Percentiles rank a stretch among this genome's conserved stretches.
These are phyloP conservation scores for Candida sp. DNA, from an alignment of 1,139 yeast genomes.

Conservation along the genomic window DNA sequence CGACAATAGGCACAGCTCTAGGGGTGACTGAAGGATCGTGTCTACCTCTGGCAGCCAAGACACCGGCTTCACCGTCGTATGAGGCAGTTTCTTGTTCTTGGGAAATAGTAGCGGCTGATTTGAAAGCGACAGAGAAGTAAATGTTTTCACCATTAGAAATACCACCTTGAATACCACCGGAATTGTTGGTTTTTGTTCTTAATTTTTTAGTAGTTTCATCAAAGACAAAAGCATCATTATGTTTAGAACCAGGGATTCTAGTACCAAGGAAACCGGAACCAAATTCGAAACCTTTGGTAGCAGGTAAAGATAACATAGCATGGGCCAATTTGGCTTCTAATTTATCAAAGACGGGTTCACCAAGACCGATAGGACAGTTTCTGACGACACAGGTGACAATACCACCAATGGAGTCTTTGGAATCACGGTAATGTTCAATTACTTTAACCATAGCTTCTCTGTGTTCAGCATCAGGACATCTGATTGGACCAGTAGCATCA, in stretches of 20 bases:
- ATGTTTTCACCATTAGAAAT: slow-evolving; percentile 94
- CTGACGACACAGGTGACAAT: slow-evolving; percentile 96
- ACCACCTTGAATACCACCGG: slow-evolving; percentile 99
- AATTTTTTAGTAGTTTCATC: slow-evolving; percentile 55
- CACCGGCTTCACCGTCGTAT: slow-evolving; percentile 84
- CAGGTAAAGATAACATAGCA: slow-evolving; percentile 97
- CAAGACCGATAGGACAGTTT: slow-evolving; percentile 90
- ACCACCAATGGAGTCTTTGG: slow-evolving; percentile 94
- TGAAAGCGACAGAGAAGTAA: slow-evolving; percentile 93
- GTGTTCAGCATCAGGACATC: slow-evolving; percentile 81
- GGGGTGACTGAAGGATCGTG: slow-evolving; percentile 99
- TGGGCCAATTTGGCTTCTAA: slow-evolving; percentile 93
- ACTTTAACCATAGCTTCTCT: slow-evolving; percentile 81
- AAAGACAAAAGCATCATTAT: slow-evolving; percentile 80
- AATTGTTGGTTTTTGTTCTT: slow-evolving; percentile 85
- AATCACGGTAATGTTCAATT: slow-evolving; percentile 83
- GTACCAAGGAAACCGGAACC: slow-evolving; percentile 97
- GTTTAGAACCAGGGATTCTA: slow-evolving; percentile 85
- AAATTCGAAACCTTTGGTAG: slow-evolving; percentile 96
- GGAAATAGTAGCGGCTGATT: slow-evolving; percentile 96
- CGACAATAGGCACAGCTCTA: slow-evolving; percentile 97
- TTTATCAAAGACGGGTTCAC: slow-evolving; percentile 97
- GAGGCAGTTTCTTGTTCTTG: slow-evolving; percentile 88
- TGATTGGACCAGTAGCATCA: slow-evolving; percentile 83
- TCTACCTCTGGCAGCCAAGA: slow-evolving; percentile 93